These are phyloP conservation scores for Syncephalastrum sp. DNA, from an alignment of 371 early-diverging fungal genomes.

Conservation along the genomic window DNA sequence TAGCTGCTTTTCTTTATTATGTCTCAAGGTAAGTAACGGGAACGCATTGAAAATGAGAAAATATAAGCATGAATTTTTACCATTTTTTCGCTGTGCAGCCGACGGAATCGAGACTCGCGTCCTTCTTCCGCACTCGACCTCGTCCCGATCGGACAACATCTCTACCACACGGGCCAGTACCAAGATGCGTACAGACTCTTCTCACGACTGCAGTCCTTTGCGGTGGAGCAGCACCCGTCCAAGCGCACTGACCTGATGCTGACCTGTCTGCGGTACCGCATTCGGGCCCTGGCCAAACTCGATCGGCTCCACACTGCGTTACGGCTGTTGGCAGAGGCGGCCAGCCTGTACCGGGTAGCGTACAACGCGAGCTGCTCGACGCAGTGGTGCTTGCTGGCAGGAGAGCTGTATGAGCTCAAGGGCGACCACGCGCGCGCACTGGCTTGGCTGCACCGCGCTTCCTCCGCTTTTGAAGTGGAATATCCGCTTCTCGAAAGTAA, in stretches of 20 bases:
- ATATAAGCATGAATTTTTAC: background rate
- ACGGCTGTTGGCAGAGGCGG: conserved; percentile 4
- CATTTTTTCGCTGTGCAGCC: background rate
- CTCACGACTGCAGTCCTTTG: background rate
- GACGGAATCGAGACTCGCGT: background rate
- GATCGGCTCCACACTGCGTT: conserved; percentile 16
- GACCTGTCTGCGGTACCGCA: conserved; percentile 17
- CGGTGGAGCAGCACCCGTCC: conserved; percentile 6
- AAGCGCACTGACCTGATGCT: background rate
- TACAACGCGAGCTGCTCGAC: background rate
- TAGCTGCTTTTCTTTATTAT: conserved; percentile 1
- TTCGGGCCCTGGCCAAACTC: conserved; percentile 15
- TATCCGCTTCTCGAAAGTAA: no score
- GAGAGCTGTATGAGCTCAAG: conserved; percentile 16
- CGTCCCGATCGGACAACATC: conserved; percentile 2
- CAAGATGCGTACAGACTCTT: conserved; percentile 25
- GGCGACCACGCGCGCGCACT: conserved; percentile 11
- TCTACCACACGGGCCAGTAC: conserved; percentile 16
- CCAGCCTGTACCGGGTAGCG: background rate
- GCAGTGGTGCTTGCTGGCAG: conserved; percentile 17
- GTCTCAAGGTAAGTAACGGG: background rate
- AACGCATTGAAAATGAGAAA: background rate
- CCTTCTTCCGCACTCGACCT: conserved; percentile 5
- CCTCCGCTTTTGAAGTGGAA: no score
- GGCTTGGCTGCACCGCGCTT: conserved; percentile 7